phyloP scores from a whole-genome alignment of 345 rosid genomes.

The Luvunga scandens region DNA sequence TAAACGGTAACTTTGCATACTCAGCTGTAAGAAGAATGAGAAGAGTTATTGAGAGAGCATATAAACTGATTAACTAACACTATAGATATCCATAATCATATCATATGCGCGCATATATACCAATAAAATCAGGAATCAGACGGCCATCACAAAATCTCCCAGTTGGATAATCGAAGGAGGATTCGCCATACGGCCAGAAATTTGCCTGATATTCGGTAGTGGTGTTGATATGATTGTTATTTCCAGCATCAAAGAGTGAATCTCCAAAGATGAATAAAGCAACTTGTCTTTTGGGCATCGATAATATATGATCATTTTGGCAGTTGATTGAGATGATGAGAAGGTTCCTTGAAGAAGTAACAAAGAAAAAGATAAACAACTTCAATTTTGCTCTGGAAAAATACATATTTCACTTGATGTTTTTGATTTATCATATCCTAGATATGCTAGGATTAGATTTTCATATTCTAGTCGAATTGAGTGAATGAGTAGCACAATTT shows the following conservation, averaged over 20 bases:
- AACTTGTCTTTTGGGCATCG: background rate
- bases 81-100: background rate
- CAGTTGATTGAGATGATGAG: background rate
- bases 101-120: background rate
- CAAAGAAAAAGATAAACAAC: background rate
- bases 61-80: too few species aligned
- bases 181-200: background rate
- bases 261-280: slow-evolving; percentile 8
- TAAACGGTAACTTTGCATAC: background rate
- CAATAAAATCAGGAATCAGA: slow-evolving; percentile 7
- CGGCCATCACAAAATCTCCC: slow-evolving; percentile 11
- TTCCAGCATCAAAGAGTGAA: slow-evolving; percentile 19
- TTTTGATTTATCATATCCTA: too few species aligned
- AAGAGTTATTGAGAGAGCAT: background rate
- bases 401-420: too few species aligned
- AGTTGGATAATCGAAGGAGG: background rate
- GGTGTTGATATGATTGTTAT: slow-evolving; percentile 18
- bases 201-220: background rate
- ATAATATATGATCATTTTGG: background rate
- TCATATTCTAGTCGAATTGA: too few species aligned
- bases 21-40: background rate
- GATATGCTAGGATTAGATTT: too few species aligned
- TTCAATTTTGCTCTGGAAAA: background rate
- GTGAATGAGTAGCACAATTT: too few species aligned
- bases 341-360: background rate